Conservation (phyloP, 257 asterid species). For the Catharanthus roseus region DNA sequence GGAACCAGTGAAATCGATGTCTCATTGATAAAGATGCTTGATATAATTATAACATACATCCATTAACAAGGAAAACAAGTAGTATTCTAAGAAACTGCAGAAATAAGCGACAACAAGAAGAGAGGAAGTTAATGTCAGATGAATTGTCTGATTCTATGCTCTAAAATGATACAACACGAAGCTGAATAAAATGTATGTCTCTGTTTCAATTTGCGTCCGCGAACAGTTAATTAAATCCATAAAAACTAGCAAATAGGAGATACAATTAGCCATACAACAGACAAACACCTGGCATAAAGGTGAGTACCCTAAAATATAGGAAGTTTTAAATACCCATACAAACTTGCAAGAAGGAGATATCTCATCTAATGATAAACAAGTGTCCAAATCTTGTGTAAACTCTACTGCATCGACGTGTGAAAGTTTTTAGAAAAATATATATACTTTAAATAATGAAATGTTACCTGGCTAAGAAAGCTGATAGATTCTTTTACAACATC, state of each 20-base stretch:
- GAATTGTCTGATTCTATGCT: not conserved
- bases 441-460: too few species aligned
- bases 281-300: not conserved
- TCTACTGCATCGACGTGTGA: not conserved
- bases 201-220: too few species aligned
- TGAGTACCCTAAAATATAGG: not conserved
- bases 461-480: conserved; percentile 88
- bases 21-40: not conserved
- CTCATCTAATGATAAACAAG: not conserved
- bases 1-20: not conserved
- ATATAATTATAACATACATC: not conserved
- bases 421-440: not conserved
- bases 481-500: conserved; percentile 87
- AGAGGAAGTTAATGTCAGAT: not conserved
- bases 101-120: not conserved
- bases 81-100: not conserved
- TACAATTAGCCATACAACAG: too few species aligned
- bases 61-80: not conserved
- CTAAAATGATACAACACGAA: not conserved
- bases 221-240: not conserved
- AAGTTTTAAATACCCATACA: not conserved
- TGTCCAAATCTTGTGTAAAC: not conserved
- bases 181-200: not conserved
- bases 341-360: not conserved
- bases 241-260: not conserved